Evolutionary conservation across 331 rosid genomes (phyloP).

Genomic region (Pyrus hybrid): DNA sequence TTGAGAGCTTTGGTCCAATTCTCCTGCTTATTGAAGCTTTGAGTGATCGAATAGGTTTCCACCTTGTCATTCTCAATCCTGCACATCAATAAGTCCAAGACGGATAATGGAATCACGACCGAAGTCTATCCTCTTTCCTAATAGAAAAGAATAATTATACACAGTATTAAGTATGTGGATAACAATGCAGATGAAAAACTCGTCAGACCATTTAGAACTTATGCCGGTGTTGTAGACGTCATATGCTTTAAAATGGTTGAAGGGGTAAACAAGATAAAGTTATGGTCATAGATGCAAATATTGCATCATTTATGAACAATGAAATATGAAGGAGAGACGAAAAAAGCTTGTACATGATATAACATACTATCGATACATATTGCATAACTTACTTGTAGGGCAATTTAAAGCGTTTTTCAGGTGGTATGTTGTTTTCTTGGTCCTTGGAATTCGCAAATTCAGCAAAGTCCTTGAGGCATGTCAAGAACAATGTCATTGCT

Average conservation of each 20-base stretch:
- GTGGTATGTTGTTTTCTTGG: conserved; percentile 88
- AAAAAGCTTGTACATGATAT: neutral
- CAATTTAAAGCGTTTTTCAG: conserved; percentile 79
- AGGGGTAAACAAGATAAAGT: neutral
- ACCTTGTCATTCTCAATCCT: conserved; percentile 92
- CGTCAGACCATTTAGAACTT: neutral
- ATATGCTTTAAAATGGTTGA: neutral
- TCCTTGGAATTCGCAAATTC: conserved; percentile 87
- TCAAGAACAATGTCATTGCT: conserved; percentile 83
- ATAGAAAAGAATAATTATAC: too few relatives aligned
- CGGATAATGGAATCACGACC: neutral
- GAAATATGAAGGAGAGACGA: neutral
- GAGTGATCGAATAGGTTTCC: conserved; percentile 84
- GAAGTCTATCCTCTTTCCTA: neutral
- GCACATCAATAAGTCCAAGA: conserved; percentile 5
- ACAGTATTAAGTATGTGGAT: neutral
- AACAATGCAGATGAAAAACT: neutral
- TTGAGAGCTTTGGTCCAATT: conserved; percentile 97
- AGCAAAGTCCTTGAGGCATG: conserved; percentile 88
- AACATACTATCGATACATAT: neutral
- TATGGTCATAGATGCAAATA: neutral
- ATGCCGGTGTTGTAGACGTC: neutral
- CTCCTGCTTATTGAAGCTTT: conserved; percentile 94
- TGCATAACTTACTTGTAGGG: conserved; percentile 75
- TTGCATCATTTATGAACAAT: neutral